Base-by-base conservation (phyloP, 2,329 filamentous ascomycete species). In the Monosporascus sp. region DNA sequence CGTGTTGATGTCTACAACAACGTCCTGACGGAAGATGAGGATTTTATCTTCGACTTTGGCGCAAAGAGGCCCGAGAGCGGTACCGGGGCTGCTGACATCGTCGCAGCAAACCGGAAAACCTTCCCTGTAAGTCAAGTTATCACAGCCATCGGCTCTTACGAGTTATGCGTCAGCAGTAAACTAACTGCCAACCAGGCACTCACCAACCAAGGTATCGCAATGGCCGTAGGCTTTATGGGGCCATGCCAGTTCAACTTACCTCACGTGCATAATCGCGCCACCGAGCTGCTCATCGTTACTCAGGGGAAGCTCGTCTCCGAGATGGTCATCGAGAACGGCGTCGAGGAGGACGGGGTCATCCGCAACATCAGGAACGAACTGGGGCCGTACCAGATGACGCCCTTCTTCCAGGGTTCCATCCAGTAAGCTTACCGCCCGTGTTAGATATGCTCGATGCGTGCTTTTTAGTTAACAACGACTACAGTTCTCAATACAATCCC, bases 171-270 rank as follows among this genome's bases (percentile, higher is more conserved):
- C 8, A 42, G 48, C 4, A n/a, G 24, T 18, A 15, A 20, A 27
- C 48, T 39, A 20, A 42, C 39, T 14, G 18, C 2, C 20, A 5
- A 42, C 18, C 9, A 42, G 3, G 78, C 79, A 25, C 74, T 83
- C 20, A 75, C 80, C 20, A 74, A 76, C 47, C 79, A 77, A 4
- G 74, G 74, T 20, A 67, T 75, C 37, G 73, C 72, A 53, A 78
- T 80, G 70, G 76, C 77, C 3, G 66, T 82, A 7, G 79, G 77
- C 41, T 75, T 76, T 60, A 66, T 83, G 38, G 70, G 72, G 36
- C 69, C 72, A 37, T 83, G 79, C 60, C 79, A 76, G 53, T 78
- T 83, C 67, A 81, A 80, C 71, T 81, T 76, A 7, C 77, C 79
- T 18, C 80, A 82, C 68, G 71, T 78, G 3, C 79, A 82, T 65